Conservation (phyloP, 1,284 basidiomycete species). For the Marasmius tenuissimus region DNA sequence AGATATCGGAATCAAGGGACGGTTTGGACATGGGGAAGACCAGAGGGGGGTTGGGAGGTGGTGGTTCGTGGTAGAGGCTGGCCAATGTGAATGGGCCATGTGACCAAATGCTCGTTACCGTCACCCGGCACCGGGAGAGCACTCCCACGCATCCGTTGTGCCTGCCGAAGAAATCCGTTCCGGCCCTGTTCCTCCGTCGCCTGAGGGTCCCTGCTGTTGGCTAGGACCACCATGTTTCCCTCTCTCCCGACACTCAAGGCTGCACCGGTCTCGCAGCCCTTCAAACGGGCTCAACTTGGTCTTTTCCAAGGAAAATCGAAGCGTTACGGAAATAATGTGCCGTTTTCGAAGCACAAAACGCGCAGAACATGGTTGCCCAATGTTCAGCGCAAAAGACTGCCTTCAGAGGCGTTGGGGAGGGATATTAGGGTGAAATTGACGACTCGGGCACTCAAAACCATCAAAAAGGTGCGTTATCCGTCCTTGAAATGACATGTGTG, state of each 20-base stretch:
- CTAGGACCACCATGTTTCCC: conserved; percentile 24
- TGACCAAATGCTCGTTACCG: conserved; percentile 2
- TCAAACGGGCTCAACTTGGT: conserved; percentile 74
- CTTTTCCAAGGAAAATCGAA: conserved; percentile 81
- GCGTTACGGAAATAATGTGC: conserved; percentile 87
- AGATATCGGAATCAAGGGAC: conserved; percentile 1
- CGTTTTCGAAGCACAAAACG: conserved; percentile 91
- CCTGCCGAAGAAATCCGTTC: no score
- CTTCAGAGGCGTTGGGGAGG: conserved; percentile 62
- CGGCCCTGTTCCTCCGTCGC: no score
- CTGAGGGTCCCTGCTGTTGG: no score
- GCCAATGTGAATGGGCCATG: not conserved
- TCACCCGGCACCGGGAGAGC: not conserved
- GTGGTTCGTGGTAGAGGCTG: not conserved
- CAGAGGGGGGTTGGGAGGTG: not conserved
- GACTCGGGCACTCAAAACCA: conserved; percentile 71
- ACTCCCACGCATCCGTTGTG: no score
- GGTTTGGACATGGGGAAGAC: not conserved
- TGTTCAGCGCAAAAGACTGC: conserved; percentile 71
- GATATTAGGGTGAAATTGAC: conserved; percentile 69
- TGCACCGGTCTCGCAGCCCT: conserved; percentile 55
- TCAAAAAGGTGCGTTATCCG: conserved; percentile 66
- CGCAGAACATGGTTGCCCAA: conserved; percentile 89
- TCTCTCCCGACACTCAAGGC: conserved; percentile 26
- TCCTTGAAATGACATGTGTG: not conserved